Evolutionary conservation across 208 protist species (phyloP), one percentile per base, ranked within the genome.

Genomic region (Tritrichomonas musculus): DNA sequence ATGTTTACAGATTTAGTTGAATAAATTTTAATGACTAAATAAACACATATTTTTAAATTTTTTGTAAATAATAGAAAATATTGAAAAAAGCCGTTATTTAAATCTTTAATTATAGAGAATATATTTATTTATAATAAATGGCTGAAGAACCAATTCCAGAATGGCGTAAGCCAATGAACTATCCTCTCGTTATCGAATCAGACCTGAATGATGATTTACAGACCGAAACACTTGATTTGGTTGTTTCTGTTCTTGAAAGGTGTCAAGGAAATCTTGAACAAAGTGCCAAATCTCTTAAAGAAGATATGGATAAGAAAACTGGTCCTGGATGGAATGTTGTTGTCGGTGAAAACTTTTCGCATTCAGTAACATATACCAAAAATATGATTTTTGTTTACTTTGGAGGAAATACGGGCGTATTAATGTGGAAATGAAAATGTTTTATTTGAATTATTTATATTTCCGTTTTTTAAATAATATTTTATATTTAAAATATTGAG

Each of bases 271-370:
- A 84, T 53, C 41, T 84, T 11, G 73, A 84, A 84, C 17, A 53
- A 39, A 39, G 73, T 44, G 20, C n/a, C 11, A 84, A 84, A 84
- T 33, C 73, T 20, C 9, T 84, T 8, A 84, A 84, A 53, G 73
- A 49, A 84, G 73, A 84, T 84, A 84, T 84, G 73, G 73, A 84
- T 30, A 84, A 84, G 36, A 84, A 84, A 84, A 84, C 44, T n/a
- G 73, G 73, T 33, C 73, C 73, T n/a, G 44, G 73, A 11, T 84
- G 73, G 73, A 84, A 84, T 84, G 73, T 84, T 44, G 73, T 84
- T n/a, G 25, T 84, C 25, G 73, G 73, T 53, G 73, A 84, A 84
- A 20, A 49, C n/a, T 84, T 84, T 25, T 84, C 73, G 22, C 73
- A 84, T 53, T 84, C 20, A 53, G 36, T 84, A 25, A 84, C 73